phyloP scores from a whole-genome alignment of 306 rosid species.

The Castanea mollissima region DNA sequence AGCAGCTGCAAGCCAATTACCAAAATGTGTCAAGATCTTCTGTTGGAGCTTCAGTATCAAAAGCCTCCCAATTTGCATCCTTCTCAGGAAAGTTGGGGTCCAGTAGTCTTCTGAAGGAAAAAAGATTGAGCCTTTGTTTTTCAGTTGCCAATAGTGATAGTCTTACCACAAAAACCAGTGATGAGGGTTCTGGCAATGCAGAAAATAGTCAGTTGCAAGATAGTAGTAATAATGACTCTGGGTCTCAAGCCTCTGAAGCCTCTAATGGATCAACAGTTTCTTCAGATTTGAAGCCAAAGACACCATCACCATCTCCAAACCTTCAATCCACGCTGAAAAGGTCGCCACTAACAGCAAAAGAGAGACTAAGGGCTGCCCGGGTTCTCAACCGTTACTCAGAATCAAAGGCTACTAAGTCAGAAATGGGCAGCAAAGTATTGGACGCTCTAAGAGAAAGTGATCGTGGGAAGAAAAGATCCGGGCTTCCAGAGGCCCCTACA shows the following conservation, averaged over 20 bases:
- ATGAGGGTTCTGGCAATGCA: constrained; percentile 35
- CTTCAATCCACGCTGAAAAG: constrained; percentile 36
- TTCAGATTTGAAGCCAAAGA: constrained; percentile 28
- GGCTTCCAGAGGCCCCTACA: constrained; percentile 92
- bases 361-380: constrained; percentile 84
- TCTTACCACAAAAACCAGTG: constrained; percentile 51
- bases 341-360: constrained; percentile 65
- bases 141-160: constrained; percentile 67
- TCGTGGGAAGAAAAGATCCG: constrained; percentile 71
- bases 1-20: constrained; percentile 58
- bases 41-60: constrained; percentile 47
- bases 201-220: constrained; percentile 37
- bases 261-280: constrained; percentile 40
- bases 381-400: constrained; percentile 55
- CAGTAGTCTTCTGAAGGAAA: constrained; percentile 44
- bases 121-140: constrained; percentile 34
- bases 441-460: constrained; percentile 78
- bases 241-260: constrained; percentile 40
- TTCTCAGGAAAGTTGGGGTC: constrained; percentile 28
- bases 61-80: constrained; percentile 40
- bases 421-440: constrained; percentile 69
- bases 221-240: constrained; percentile 26
- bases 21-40: constrained; percentile 51
- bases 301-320: constrained; percentile 28
- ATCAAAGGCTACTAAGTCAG: constrained; percentile 56